Conservation (phyloP, 805 yeast species). For the Metschnikowia dekortorum region DNA sequence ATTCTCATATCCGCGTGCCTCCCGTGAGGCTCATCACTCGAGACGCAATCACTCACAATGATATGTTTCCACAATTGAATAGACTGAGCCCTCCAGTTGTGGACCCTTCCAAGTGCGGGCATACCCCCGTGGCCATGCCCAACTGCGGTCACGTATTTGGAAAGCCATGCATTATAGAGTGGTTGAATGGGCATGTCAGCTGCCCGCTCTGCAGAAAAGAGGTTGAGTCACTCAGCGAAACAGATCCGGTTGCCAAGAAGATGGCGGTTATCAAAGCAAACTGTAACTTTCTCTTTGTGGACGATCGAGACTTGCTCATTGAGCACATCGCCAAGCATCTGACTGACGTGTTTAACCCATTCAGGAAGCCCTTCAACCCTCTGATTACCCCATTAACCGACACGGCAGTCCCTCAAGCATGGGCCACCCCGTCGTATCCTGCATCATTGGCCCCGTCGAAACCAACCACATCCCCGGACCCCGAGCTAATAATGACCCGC, state of each 20-base stretch:
- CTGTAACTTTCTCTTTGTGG: slow-evolving; percentile 8
- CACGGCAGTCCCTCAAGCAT: slow-evolving; percentile 30
- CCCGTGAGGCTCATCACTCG: slow-evolving; percentile 6
- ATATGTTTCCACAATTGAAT: slow-evolving; percentile 11
- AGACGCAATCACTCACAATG: slow-evolving; percentile 5
- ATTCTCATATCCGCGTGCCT: slow-evolving; percentile 11
- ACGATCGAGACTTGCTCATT: slow-evolving; percentile 16
- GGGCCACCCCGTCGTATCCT: slow-evolving; percentile 26
- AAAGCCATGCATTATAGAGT: slow-evolving; percentile 16
- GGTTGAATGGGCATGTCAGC: slow-evolving; percentile 16
- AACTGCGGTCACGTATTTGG: slow-evolving; percentile 16
- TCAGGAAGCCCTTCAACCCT: slow-evolving; percentile 32
- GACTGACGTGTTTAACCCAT: slow-evolving; percentile 38
- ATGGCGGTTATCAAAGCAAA: slow-evolving; percentile 8
- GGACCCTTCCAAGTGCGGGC: slow-evolving; percentile 5
- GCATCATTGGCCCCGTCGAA: background rate
- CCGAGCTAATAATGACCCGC: slow-evolving; percentile 14
- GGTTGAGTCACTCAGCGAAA: slow-evolving; percentile 11
- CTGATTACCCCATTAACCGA: slow-evolving; percentile 37
- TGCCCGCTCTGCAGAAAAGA: slow-evolving; percentile 18
- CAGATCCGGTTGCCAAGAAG: slow-evolving; percentile 7
- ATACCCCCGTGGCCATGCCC: slow-evolving; percentile 16
- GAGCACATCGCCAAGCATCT: slow-evolving; percentile 25
- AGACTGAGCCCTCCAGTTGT: background rate
- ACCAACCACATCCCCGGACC: slow-evolving; percentile 5